A percentile compares a stretch with the other conserved stretches of the same genome.
These are phyloP conservation scores for Cercospora nicotianae DNA, from an alignment of 2,329 filamentous ascomycete species.

Conservation along the genomic window DNA sequence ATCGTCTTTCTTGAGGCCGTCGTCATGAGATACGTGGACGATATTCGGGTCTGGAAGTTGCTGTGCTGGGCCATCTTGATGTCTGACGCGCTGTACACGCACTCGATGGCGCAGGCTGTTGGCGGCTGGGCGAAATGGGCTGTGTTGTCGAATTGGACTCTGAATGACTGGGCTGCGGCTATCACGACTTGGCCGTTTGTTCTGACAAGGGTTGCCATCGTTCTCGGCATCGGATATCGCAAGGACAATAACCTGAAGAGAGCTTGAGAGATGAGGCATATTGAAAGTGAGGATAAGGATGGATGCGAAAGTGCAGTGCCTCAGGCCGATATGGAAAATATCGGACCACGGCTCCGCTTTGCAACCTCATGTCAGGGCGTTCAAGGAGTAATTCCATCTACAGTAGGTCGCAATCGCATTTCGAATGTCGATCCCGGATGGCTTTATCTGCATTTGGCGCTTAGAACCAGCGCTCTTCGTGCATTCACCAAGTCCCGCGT, in stretches of 20 bases:
- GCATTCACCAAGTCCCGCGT: too few relatives aligned
- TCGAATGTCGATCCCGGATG: too few relatives aligned
- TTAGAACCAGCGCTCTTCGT: too few relatives aligned
- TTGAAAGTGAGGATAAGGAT: not conserved
- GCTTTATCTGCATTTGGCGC: too few relatives aligned
- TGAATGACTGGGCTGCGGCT: constrained; percentile 33
- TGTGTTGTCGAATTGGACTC: constrained; percentile 29
- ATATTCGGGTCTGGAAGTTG: constrained; percentile 33
- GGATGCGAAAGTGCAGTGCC: too few relatives aligned
- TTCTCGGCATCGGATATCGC: constrained; percentile 28
- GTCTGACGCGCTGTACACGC: constrained; percentile 31
- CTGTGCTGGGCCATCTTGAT: constrained; percentile 34
- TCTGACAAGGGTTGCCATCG: constrained; percentile 32
- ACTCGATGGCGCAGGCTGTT: constrained; percentile 33
- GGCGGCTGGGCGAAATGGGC: constrained; percentile 33
- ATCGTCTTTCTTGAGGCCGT: constrained; percentile 35
- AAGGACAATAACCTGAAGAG: constrained; percentile 7
- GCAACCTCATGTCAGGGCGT: too few relatives aligned
- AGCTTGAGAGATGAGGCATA: not conserved
- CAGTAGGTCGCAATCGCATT: too few relatives aligned
- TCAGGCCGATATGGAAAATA: too few relatives aligned
- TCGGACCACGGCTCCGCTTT: too few relatives aligned
- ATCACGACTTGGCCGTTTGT: constrained; percentile 36
- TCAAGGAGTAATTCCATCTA: too few relatives aligned
- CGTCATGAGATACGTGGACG: constrained; percentile 34